Evolutionary conservation across 139 green algal genomes (phyloP), one percentile per base, ranked within the genome.

Genomic region (Nannochloris sp.): DNA sequence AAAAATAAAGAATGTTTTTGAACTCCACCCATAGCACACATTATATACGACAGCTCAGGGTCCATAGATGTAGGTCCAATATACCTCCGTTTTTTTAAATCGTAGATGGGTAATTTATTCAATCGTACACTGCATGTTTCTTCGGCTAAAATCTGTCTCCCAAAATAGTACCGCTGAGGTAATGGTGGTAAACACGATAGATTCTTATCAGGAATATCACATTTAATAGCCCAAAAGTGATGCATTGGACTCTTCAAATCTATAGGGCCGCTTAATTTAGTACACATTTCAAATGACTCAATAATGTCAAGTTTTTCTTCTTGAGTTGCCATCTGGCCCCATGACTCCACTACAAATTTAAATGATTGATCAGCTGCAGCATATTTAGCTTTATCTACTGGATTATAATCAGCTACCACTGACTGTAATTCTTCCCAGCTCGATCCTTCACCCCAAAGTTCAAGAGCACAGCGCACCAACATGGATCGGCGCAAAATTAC

Each of bases 21-120:
- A 33, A 91, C 85, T 79, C 83, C 39, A 2, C 65, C 92, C 72
- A 85, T 70, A 80, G 96, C 97, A 64, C 80, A 87, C 87, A 98
- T 97, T 45, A 98, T 60, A 67, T 95, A 88, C 15, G 92, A 81
- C 70, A 98, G 82, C 80, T 98, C 92, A 2, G 83, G 64, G 69
- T 98, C 91, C 92, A 98, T 98, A 46, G 64, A 83, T 12, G 92
- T 98, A 45, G 92, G 91, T 3, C 92, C 92, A 25, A 98, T 70
- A 78, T 96, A 98, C 13, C 46, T 54, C n/a, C 92, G 76, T 7
- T 74, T 53, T 3, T 42, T 69, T n/a, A 97, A 79, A 4, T 55
- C 72, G 70, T 90, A 95, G 0, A 27, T 32, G 29, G 68, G 23
- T 37, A 56, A 36, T 10, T 64, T 47, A 25, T 24, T 14, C 27